Percentiles rank a stretch among this genome's conserved stretches.
These are phyloP conservation scores for Cladosporium sp. DNA, from an alignment of 2,329 filamentous ascomycete genomes.

Conservation along the genomic window DNA sequence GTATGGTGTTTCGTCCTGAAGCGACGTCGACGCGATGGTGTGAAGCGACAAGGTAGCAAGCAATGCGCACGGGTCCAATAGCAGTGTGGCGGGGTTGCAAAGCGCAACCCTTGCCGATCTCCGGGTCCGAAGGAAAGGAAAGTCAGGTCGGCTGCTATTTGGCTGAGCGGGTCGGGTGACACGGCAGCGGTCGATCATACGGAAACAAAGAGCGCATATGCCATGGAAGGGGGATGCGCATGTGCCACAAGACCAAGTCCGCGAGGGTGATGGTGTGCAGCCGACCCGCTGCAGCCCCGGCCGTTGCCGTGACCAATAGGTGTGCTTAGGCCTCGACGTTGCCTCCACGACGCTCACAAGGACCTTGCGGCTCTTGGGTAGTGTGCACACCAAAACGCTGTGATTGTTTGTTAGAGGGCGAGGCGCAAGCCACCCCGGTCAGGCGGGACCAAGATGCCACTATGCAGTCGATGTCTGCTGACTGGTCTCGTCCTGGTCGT, in stretches of 20 bases:
- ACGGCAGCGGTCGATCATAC: slow-evolving; percentile 10
- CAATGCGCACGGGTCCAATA: background rate
- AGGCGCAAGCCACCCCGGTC: slow-evolving; percentile 9
- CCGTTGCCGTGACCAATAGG: slow-evolving; percentile 2
- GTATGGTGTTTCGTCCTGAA: background rate
- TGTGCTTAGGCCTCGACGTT: background rate
- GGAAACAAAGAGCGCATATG: slow-evolving; percentile 5
- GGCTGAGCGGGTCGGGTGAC: slow-evolving; percentile 8
- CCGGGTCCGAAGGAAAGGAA: slow-evolving; percentile 2
- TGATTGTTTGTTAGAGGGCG: slow-evolving; percentile 12
- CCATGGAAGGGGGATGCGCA: slow-evolving; percentile 5
- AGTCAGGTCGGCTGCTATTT: background rate
- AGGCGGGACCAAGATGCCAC: background rate
- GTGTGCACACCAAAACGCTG: slow-evolving; percentile 8
- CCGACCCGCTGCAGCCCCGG: slow-evolving; percentile 3
- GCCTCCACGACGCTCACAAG: slow-evolving; percentile 7
- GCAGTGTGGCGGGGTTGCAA: background rate
- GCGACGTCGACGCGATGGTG: background rate
- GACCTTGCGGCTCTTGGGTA: slow-evolving; percentile 9
- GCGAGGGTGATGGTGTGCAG: slow-evolving; percentile 4
- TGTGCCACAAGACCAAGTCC: slow-evolving; percentile 12
- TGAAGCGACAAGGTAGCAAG: background rate
- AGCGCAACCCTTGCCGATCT: slow-evolving; percentile 9
- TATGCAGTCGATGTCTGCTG: slow-evolving; percentile 26
- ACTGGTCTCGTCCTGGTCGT: slow-evolving; percentile 30